Conservation (phyloP, 345 rosid genomes). For the Crucihimalaya himalaica region DNA sequence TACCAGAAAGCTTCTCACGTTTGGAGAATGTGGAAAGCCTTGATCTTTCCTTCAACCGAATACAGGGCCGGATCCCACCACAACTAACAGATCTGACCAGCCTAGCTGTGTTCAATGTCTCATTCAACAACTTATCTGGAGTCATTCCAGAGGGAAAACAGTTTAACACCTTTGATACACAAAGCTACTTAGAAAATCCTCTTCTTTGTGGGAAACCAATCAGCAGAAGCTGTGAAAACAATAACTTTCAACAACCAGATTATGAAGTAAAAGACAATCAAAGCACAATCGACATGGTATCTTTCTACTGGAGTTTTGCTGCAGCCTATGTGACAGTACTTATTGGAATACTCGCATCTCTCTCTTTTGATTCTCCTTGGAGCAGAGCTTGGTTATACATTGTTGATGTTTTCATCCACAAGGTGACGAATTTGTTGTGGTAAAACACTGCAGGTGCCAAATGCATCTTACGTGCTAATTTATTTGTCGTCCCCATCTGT, state of each 20-base stretch:
- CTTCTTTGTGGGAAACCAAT: neutral
- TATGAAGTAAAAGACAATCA: neutral
- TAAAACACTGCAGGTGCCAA: neutral
- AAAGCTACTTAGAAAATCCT: neutral
- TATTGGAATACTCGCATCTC: neutral
- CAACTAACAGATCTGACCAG: neutral
- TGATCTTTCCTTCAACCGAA: constrained; percentile 40
- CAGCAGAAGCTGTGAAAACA: neutral
- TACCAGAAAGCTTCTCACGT: constrained; percentile 39
- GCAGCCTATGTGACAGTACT: constrained; percentile 16
- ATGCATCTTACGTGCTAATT: neutral
- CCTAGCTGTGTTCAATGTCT: neutral
- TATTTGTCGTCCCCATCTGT: neutral
- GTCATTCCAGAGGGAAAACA: neutral
- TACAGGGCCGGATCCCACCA: neutral
- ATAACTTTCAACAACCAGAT: neutral
- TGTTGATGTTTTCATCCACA: neutral
- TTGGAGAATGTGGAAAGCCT: constrained; percentile 40
- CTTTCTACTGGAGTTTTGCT: constrained; percentile 16
- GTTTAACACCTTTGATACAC: neutral
- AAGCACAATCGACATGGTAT: neutral
- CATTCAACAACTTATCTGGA: constrained; percentile 12
- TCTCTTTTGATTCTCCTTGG: constrained; percentile 34
- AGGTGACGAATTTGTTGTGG: neutral
- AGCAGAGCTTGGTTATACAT: neutral